Base-by-base conservation (phyloP, 208 protist species). In the Crithidia fasciculata region DNA sequence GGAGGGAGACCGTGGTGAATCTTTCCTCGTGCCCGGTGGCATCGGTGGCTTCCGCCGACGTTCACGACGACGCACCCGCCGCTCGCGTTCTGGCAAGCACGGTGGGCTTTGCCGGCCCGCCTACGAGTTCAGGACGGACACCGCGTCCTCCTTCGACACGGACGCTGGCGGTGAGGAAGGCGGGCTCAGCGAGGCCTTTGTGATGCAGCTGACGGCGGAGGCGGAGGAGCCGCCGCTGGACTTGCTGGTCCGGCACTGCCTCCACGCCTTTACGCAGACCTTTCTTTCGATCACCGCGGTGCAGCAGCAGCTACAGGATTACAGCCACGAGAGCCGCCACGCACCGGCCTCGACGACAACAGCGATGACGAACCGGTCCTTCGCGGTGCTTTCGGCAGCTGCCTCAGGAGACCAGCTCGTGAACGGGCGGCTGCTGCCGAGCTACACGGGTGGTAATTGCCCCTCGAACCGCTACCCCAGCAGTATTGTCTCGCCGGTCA, bases 261-360 rank as follows among this genome's bases (percentile, higher is more conserved):
- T 81, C 16, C 75, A 71, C 41, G 74, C 79, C 75, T 88, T 84
- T 70, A 82, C 69, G 55, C 71, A 83, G 45, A 76, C 72, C 7
- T 88, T 85, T 45, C 60, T 88, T 5, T 80, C 76, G 50, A 82
- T 84, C 54, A 84, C 80, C 7, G 62, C 74, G 16, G 60, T 82
- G 55, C 78, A 88, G 56, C 78, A 81, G 50, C 80, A 82, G 66
- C 69, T 84, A 54, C 73, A 83, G 57, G 64, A 77, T 37, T 82
- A 84, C 74, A 78, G 71, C 55, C 72, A 73, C 41, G 72, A 82
- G 44, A 56, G 62, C 19, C 58, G 55, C 64, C 70, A 74, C 49
- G 60, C 57, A 0, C 45, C 64, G 9, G 55, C 41, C 47, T 45
- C 49, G 45, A 53, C 54, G 40, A 57, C 39, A 53, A 59, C 57